phyloP scores from a whole-genome alignment of 2,329 filamentous ascomycete species.

The Ophiostoma sp. region DNA sequence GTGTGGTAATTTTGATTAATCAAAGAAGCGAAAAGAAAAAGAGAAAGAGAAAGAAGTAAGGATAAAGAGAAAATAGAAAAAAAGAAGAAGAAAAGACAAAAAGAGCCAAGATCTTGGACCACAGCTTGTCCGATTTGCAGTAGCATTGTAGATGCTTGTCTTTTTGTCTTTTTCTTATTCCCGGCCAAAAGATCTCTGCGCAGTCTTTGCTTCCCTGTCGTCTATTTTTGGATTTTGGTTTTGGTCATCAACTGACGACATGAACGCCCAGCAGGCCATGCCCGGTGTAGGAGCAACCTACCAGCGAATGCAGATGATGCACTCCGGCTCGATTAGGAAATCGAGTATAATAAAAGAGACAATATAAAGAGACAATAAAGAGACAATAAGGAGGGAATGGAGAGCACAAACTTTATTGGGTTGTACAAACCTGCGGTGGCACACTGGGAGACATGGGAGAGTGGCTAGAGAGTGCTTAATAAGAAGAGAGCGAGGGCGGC shows the following conservation, averaged over 20 bases:
- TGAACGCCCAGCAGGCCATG: background rate
- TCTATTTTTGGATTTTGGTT: background rate
- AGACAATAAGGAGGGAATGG: background rate
- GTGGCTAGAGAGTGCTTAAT: background rate
- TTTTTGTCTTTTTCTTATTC: background rate
- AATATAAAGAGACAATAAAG: background rate
- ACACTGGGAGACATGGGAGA: background rate
- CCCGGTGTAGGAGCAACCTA: background rate
- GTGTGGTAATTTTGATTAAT: background rate
- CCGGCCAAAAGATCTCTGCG: background rate
- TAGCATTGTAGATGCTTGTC: background rate
- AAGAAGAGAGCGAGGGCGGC: background rate
- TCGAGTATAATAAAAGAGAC: background rate
- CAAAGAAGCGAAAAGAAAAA: background rate
- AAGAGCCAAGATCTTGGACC: background rate
- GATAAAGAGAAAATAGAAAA: background rate
- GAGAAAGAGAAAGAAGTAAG: background rate
- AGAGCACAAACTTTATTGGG: background rate
- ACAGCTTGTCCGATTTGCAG: background rate
- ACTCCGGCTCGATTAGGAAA: background rate
- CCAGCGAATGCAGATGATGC: background rate
- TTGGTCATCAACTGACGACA: background rate
- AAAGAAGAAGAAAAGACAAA: background rate
- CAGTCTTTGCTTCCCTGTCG: background rate
- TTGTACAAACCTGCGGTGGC: constrained; percentile 1